A percentile compares a stretch with the other conserved stretches of the same genome.
Evolutionary conservation across 164 flowering plant genomes (phyloP).

Genomic region (Umbilicus rupestris): DNA sequence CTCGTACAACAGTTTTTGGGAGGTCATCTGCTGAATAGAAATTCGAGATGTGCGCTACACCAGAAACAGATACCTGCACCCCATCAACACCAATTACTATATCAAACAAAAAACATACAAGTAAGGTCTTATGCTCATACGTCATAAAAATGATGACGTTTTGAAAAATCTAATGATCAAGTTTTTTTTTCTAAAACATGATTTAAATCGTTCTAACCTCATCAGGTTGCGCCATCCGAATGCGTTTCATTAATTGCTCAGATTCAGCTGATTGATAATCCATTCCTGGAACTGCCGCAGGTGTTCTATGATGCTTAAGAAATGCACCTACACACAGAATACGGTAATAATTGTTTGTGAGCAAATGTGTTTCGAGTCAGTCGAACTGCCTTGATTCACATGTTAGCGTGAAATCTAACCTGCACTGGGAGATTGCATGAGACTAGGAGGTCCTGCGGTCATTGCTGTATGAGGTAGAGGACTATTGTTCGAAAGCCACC

Average conservation of each 20-base stretch:
- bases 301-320: conserved; percentile 61
- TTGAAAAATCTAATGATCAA: neutral
- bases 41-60: conserved; percentile 43
- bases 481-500: conserved; percentile 50
- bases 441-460: conserved; percentile 43
- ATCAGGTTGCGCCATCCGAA: conserved; percentile 55
- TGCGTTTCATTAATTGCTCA: conserved; percentile 63
- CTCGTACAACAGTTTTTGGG: conserved; percentile 49
- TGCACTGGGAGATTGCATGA: conserved; percentile 44
- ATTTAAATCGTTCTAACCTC: conserved; percentile 31
- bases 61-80: conserved; percentile 49
- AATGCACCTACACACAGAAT: conserved; percentile 35
- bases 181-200: neutral
- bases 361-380: neutral
- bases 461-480: conserved; percentile 48
- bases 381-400: conserved; percentile 1
- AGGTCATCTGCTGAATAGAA: conserved; percentile 64
- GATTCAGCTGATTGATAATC: conserved; percentile 66
- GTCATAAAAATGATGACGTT: neutral
- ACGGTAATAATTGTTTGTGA: neutral
- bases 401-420: conserved; percentile 17
- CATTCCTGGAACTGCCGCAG: conserved; percentile 47
- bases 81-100: neutral
- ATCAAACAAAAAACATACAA: neutral
- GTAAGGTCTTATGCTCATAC: neutral